Percentiles rank a stretch among this genome's conserved stretches.
These are phyloP conservation scores for Claviceps pazoutovae DNA, from an alignment of 2,329 filamentous ascomycete genomes.

Conservation along the genomic window DNA sequence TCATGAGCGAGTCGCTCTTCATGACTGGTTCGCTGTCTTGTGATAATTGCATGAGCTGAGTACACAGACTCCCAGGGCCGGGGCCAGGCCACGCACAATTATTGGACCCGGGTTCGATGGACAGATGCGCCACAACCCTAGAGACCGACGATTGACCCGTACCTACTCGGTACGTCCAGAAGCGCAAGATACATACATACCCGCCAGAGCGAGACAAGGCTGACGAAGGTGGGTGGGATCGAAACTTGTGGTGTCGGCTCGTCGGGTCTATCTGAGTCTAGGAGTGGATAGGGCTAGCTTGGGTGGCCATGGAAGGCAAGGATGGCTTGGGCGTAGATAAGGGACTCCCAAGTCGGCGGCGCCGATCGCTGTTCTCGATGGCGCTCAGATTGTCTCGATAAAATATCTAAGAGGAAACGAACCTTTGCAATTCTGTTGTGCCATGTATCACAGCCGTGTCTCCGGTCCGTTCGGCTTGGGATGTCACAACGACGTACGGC, in stretches of 20 bases:
- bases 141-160: not conserved
- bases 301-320: not conserved
- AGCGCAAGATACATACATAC: not conserved
- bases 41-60: not conserved
- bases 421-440: not conserved
- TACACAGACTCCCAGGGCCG: not conserved
- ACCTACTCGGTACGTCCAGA: not conserved
- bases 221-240: not conserved
- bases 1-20: not conserved
- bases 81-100: not conserved
- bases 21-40: not conserved
- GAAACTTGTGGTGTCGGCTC: not conserved
- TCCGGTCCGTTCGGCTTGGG: no score
- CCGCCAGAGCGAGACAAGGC: not conserved
- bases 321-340: slow-evolving; percentile 1
- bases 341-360: slow-evolving; percentile 3
- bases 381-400: not conserved
- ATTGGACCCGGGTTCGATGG: not conserved
- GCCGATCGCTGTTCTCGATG: slow-evolving; percentile 2
- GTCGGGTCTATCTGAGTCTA: not conserved
- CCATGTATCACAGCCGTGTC: no score
- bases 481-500: no score
- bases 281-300: not conserved
- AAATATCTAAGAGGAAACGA: not conserved
- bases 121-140: not conserved